Conservation (phyloP, 225 moss, liverwort and hornwort species). For the Thuidium tamariscinum region DNA sequence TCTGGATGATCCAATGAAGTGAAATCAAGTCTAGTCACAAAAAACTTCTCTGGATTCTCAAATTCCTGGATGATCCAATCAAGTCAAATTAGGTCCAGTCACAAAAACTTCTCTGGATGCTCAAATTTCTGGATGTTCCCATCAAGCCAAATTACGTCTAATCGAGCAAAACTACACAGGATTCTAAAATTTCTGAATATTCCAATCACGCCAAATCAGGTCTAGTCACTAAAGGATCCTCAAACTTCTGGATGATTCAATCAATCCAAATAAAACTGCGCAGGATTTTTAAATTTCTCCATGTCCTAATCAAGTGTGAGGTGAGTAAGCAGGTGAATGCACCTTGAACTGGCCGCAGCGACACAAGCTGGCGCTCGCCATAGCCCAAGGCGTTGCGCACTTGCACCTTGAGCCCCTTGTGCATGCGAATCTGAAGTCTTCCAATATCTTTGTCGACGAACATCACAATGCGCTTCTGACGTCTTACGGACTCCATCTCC, state of each 20-base stretch:
- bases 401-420: constrained; percentile 23
- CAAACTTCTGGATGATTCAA: background rate
- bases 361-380: constrained; percentile 17
- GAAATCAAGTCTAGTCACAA: background rate
- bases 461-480: constrained; percentile 13
- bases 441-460: constrained; percentile 10
- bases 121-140: background rate
- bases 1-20: too few relatives aligned
- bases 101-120: background rate
- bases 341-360: constrained; percentile 18
- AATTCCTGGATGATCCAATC: background rate
- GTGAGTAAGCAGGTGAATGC: background rate
- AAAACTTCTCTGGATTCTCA: background rate
- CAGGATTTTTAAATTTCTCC: background rate
- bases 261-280: background rate
- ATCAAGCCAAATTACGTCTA: background rate
- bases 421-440: constrained; percentile 26
- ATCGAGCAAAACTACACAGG: background rate
- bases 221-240: background rate
- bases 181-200: background rate
- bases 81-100: background rate
- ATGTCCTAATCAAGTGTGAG: background rate
- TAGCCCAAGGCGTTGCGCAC: constrained; percentile 26
- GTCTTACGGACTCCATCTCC: constrained; percentile 21
- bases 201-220: background rate